Base-by-base conservation (phyloP, 1,284 basidiomycete species). In the Tilletia indica region DNA sequence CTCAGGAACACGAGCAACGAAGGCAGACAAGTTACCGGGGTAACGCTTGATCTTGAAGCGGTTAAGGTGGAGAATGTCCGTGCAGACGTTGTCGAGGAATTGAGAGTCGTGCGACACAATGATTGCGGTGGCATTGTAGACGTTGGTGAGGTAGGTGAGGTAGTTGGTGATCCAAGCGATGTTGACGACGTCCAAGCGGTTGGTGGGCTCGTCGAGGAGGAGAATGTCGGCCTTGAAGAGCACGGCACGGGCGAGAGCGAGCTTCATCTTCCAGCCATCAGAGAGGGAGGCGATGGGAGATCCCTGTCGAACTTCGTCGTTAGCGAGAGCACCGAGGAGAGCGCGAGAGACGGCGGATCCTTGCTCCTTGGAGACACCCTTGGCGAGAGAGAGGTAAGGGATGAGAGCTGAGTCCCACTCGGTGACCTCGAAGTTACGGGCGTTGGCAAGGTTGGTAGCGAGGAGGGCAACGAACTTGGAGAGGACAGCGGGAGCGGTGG, bases 81-180 rank as follows among this genome's bases (percentile, higher is more conserved):
- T 83, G 78, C 80, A 82, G 73, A 81, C 80, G 51, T 84, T 68
- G 82, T 84, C 83, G 70, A 84, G 76, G 82, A 84, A 84, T 63
- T 72, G 66, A 16, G 82, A 84, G 79, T 84, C 82, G 82, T 84
- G 82, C 77, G 82, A 84, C 68, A 84, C 82, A 51, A 84, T 84
- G 77, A 84, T 84, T 72, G 82, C 82, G 49, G 82, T 84, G 74
- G 82, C 77, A 12, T 72, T 70, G 47, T 75, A 77, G 69, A 74
- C 70, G 75, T 70, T 73, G 73, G 70, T 68, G 66, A 84, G n/a
- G n/a, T n/a, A n/a, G n/a, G n/a, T n/a, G n/a, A 98, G 81, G 78
- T 84, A 84, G 77, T 84, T 79, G 61, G 80, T 81, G 76, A 84
- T 82, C 82, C 82, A 84, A 72, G 80, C 80, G 73, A 84, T 78